Conservation (phyloP, 352 stramenopile species). For the Globisporangium splendens region DNA sequence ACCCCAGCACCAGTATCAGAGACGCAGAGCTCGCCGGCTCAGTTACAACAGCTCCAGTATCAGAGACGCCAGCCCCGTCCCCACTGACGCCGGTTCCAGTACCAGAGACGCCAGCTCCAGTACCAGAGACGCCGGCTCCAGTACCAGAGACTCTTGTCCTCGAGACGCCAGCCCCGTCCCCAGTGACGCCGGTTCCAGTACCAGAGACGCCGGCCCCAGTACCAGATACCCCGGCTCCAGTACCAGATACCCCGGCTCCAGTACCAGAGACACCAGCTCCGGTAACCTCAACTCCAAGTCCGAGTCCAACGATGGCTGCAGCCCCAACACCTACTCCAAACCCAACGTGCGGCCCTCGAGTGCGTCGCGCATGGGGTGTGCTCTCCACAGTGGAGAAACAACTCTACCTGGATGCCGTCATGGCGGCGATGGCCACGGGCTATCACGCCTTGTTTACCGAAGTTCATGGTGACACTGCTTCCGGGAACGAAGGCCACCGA, state of each 20-base stretch:
- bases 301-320: not conserved
- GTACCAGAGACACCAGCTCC: not conserved
- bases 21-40: too few relatives aligned
- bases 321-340: constrained; percentile 15
- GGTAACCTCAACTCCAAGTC: not conserved
- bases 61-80: constrained; percentile 2
- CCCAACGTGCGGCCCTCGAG: constrained; percentile 32
- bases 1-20: too few relatives aligned
- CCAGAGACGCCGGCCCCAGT: too few relatives aligned
- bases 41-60: too few relatives aligned
- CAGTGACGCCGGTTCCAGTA: too few relatives aligned
- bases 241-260: not conserved
- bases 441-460: constrained; percentile 55
- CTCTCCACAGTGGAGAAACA: constrained; percentile 47
- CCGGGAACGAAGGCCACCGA: constrained; percentile 35
- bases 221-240: not conserved
- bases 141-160: not conserved
- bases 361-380: constrained; percentile 45
- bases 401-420: constrained; percentile 63
- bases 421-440: constrained; percentile 43
- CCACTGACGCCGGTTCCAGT: too few relatives aligned
- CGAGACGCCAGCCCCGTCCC: not conserved
- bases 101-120: too few relatives aligned
- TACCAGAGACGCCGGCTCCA: not conserved
- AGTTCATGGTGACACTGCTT: constrained; percentile 40